Evolutionary conservation across 257 asterid species (phyloP).

Genomic region (Handroanthus guayacan): DNA sequence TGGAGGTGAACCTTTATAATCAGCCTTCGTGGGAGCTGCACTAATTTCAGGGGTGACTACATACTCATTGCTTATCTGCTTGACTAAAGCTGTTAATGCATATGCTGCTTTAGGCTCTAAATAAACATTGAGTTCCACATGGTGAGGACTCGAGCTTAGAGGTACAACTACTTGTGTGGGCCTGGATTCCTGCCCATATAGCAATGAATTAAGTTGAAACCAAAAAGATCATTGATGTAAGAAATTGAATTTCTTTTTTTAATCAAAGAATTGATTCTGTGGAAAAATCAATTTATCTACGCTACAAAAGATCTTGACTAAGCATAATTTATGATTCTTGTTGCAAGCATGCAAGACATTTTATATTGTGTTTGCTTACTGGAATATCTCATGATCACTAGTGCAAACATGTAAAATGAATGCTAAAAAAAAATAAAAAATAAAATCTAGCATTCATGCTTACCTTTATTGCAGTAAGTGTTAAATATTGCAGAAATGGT

Average conservation of each 20-base stretch:
- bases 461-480: too few species aligned
- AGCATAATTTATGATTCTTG: too few species aligned
- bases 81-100: conserved; percentile 76
- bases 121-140: conserved; percentile 74
- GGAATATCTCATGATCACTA: background rate
- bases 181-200: conserved; percentile 62
- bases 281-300: background rate
- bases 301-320: too few species aligned
- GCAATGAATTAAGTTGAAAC: background rate
- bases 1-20: conserved; percentile 64
- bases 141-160: conserved; percentile 81
- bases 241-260: background rate
- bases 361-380: background rate
- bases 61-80: conserved; percentile 65
- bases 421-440: too few species aligned
- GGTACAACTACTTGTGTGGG: conserved; percentile 70
- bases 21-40: conserved; percentile 51
- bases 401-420: background rate
- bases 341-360: background rate
- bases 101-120: conserved; percentile 67
- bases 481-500: too few species aligned
- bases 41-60: conserved; percentile 76
- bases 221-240: background rate
- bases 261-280: background rate
- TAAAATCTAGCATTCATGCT: too few species aligned